Percentiles rank a stretch among this genome's conserved stretches.
Conservation (phyloP, 2,329 filamentous ascomycete genomes). For the Diplodia corticola region DNA sequence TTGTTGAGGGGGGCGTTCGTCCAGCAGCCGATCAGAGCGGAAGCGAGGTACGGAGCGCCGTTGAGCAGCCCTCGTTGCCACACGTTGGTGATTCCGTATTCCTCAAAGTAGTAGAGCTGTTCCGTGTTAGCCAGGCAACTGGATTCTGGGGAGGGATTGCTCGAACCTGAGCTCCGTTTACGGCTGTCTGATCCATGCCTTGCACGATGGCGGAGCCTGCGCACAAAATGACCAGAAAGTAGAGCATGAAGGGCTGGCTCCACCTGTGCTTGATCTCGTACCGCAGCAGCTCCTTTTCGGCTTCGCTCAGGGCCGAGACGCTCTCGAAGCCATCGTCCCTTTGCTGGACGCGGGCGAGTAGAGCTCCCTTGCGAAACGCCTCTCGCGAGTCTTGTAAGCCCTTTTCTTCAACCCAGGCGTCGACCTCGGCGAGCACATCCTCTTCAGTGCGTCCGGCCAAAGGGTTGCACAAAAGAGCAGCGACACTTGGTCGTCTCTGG, state of each 20-base stretch:
- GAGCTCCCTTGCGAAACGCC: slow-evolving; percentile 65
- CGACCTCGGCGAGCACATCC: slow-evolving; percentile 56
- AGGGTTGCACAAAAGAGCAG: slow-evolving; percentile 51
- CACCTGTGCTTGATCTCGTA: slow-evolving; percentile 68
- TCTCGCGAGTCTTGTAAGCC: slow-evolving; percentile 52
- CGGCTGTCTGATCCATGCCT: slow-evolving; percentile 64
- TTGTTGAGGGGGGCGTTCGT: slow-evolving; percentile 54
- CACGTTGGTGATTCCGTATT: slow-evolving; percentile 29
- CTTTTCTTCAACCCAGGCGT: slow-evolving; percentile 54
- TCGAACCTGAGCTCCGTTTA: slow-evolving; percentile 57
- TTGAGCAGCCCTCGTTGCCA: slow-evolving; percentile 66
- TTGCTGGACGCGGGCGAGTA: slow-evolving; percentile 71
- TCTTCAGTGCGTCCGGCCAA: slow-evolving; percentile 55
- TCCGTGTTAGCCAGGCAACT: background rate
- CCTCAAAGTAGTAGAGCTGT: slow-evolving; percentile 2
- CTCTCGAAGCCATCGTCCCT: slow-evolving; percentile 59
- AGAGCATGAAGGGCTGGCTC: slow-evolving; percentile 62
- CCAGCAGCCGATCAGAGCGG: slow-evolving; percentile 70
- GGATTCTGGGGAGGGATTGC: slow-evolving; percentile 57
- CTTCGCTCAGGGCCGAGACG: slow-evolving; percentile 60
- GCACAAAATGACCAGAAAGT: slow-evolving; percentile 66
- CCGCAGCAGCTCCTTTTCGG: slow-evolving; percentile 60
- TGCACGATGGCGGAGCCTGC: slow-evolving; percentile 69
- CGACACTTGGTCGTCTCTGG: background rate
- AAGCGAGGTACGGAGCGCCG: slow-evolving; percentile 63